phyloP scores from a whole-genome alignment of 139 green algal species.

The Auxenochlorella pyrenoidosa region DNA sequence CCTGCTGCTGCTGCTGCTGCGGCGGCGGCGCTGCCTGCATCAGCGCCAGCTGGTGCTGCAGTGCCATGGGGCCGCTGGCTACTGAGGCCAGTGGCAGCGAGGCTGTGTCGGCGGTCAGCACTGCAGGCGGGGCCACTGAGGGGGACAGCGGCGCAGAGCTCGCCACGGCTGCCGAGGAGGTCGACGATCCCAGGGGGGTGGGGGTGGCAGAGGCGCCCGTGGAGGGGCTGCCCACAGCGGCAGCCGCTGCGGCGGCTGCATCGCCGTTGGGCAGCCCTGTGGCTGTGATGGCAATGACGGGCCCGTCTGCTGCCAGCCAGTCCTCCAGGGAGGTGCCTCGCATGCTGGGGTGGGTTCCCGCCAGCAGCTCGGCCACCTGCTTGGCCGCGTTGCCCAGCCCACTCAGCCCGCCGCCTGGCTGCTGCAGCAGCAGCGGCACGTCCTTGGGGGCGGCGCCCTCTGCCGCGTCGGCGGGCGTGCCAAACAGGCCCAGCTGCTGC shows the following conservation, averaged over 20 bases:
- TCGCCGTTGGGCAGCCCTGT: not conserved
- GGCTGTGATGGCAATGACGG: not conserved
- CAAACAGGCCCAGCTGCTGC: slow-evolving; percentile 21
- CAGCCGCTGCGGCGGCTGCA: not conserved
- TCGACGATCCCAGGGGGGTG: not conserved
- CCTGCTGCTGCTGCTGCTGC: not conserved
- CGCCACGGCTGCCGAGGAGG: not conserved
- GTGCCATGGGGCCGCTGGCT: not conserved
- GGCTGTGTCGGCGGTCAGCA: not conserved
- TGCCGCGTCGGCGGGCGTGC: slow-evolving; percentile 1
- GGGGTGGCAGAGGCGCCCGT: not conserved
- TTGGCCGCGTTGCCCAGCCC: not conserved
- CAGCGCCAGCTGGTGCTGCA: not conserved
- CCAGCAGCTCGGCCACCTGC: slow-evolving; percentile 17
- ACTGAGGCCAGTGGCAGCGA: not conserved
- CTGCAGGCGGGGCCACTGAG: not conserved
- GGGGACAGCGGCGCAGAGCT: not conserved
- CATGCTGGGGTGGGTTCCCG: slow-evolving; percentile 26
- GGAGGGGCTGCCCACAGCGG: not conserved
- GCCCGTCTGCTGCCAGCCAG: slow-evolving; percentile 6
- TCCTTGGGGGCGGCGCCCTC: not conserved
- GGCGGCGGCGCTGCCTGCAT: not conserved
- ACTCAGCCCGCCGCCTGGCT: not conserved
- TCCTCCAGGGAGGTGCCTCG: not conserved
- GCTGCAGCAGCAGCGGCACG: not conserved